phyloP scores from a whole-genome alignment of 106 monocot genomes.

The Platanthera zijinensis region DNA sequence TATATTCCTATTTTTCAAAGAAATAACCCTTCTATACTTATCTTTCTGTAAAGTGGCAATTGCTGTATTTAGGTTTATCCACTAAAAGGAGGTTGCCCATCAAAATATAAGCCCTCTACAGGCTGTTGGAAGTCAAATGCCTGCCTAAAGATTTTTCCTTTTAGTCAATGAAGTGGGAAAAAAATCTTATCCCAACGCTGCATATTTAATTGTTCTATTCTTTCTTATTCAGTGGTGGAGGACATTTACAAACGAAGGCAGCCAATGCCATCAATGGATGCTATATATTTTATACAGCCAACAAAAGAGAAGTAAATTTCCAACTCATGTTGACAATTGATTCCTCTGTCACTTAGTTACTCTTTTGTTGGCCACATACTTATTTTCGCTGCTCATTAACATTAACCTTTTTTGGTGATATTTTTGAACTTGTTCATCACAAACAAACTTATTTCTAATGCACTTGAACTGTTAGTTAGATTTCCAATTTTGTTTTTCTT shows the following conservation, averaged over 20 bases:
- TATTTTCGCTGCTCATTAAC: not conserved
- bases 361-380: not conserved
- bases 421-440: not conserved
- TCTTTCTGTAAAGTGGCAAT: not conserved
- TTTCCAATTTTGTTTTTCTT: not conserved
- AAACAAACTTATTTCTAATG: not conserved
- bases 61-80: not conserved
- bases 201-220: not conserved
- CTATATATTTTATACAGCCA: slow-evolving; percentile 95
- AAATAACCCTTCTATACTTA: not conserved
- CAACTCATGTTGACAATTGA: slow-evolving; percentile 8
- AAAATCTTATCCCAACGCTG: not conserved
- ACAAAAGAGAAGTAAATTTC: slow-evolving; percentile 75
- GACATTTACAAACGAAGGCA: slow-evolving; percentile 90
- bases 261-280: slow-evolving; percentile 91
- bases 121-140: not conserved
- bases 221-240: slow-evolving; percentile 72
- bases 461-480: not conserved
- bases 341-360: not conserved
- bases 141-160: not conserved
- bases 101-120: not conserved
- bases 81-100: not conserved
- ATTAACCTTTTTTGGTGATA: not conserved
- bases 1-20: not conserved
- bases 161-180: not conserved